Base-by-base conservation (phyloP, 2,329 filamentous ascomycete species). In the Pseudocercospora pini-densiflorae region DNA sequence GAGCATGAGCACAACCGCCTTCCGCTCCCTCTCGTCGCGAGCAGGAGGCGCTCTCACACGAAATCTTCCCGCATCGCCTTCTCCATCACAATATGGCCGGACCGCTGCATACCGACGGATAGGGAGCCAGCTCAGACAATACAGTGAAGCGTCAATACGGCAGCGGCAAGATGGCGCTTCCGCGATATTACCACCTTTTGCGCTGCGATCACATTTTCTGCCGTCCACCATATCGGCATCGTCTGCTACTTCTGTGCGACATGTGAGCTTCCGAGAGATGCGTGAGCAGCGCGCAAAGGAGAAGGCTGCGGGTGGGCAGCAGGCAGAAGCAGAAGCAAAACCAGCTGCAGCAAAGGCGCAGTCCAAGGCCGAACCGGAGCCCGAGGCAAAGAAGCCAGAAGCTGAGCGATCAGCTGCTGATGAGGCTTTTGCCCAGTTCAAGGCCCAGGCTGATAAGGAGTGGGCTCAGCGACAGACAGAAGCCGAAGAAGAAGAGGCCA, bases 51-150 rank as follows among this genome's bases (percentile, higher is more conserved):
- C 68, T 67, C 77, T 77, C 72, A 70, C 73, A 69, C 77, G 78
- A 64, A 76, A 77, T 58, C 76, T 78, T 69, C 74, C 78, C 72
- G 73, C 80, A 64, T 70, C 77, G 64, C 71, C 77, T 54, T 70
- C 79, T 57, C 72, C 77, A 64, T 75, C 75, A 70, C 77, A 79
- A 66, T 80, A 81, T 72, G 81, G 81, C 73, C 78, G 82, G 72
- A 81, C 83, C 36, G 79, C 81, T 59, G 79, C 82, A 62, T 83
- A 84, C 75, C 78, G 83, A 71, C 79, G 82, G 78, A 79, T 83
- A 83, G 79, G 71, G 61, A 55, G 64, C 31, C 61, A 69, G 57
- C 51, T 69, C 12, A 64, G 72, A 51, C 63, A 68, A 53, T 76
- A 75, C 60, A 75, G 75, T 61, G 70, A 75, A 64, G 73, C 62